Evolutionary conservation across 331 rosid genomes (phyloP).

Genomic region (Arachis monticola): DNA sequence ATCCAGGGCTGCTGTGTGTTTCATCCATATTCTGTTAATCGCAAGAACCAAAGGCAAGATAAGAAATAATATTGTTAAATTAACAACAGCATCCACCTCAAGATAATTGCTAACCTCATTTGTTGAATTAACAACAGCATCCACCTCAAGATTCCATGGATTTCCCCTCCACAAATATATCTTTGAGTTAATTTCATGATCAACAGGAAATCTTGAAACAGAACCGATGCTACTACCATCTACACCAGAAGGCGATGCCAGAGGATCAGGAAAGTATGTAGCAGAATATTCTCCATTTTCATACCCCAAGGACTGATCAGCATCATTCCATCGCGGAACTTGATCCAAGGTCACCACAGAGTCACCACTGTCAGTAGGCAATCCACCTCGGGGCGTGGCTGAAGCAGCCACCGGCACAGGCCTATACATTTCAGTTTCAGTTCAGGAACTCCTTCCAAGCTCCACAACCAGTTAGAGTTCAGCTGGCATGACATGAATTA

Average conservation of each 20-base stretch:
- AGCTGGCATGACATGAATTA: constrained; percentile 27
- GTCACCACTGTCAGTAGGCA: constrained; percentile 72
- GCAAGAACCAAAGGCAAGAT: constrained; percentile 37
- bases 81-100: constrained; percentile 90
- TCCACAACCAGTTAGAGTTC: constrained; percentile 35
- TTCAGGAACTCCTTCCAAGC: constrained; percentile 36
- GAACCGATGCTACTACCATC: constrained; percentile 45
- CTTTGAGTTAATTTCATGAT: constrained; percentile 75
- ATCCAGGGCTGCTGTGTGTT: constrained; percentile 89
- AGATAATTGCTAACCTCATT: constrained; percentile 68
- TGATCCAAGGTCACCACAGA: constrained; percentile 76
- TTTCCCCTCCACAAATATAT: constrained; percentile 91
- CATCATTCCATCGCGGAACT: constrained; percentile 87
- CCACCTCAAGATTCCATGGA: constrained; percentile 98
- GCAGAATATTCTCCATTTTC: constrained; percentile 65
- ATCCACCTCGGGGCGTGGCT: constrained; percentile 67
- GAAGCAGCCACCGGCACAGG: constrained; percentile 65
- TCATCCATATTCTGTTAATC: constrained; percentile 81
- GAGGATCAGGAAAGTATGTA: constrained; percentile 74
- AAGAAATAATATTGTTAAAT: constrained; percentile 51
- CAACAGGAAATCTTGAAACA: constrained; percentile 77
- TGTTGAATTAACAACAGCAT: constrained; percentile 89
- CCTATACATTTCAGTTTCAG: constrained; percentile 65
- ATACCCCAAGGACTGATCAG: constrained; percentile 65
- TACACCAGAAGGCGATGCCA: constrained; percentile 54